phyloP scores from a whole-genome alignment of 768 basidiomycete species.

The Leccinum subgranulosum region DNA sequence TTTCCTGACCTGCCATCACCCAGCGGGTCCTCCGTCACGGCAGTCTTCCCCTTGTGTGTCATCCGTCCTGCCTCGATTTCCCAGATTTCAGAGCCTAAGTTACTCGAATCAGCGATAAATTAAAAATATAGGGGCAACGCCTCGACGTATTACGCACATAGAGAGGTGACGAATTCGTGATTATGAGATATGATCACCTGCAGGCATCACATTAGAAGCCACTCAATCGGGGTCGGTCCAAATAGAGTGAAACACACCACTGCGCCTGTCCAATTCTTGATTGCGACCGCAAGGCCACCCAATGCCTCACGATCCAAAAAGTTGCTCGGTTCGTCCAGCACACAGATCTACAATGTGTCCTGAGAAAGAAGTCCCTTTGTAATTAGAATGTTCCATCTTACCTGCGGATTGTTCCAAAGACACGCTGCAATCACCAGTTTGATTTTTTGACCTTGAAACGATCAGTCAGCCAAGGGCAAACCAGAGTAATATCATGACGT shows the following conservation, averaged over 20 bases:
- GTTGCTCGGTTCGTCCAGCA: slow-evolving; percentile 91
- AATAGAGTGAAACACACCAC: slow-evolving; percentile 47
- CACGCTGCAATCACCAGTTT: slow-evolving; percentile 94
- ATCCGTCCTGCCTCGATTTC: slow-evolving; percentile 83
- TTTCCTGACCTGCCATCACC: slow-evolving; percentile 64
- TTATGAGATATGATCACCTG: slow-evolving; percentile 97
- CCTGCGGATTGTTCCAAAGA: slow-evolving; percentile 94
- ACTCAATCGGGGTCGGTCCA: slow-evolving; percentile 13
- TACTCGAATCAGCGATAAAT: slow-evolving; percentile 15
- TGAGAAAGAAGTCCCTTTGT: slow-evolving; percentile 1
- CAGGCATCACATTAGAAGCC: slow-evolving; percentile 13
- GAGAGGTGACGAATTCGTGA: slow-evolving; percentile 77
- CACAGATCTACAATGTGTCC: slow-evolving; percentile 50
- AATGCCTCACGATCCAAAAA: slow-evolving; percentile 96
- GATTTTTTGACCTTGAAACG: slow-evolving; percentile 82
- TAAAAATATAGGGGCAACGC: slow-evolving; percentile 5
- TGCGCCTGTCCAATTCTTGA: slow-evolving; percentile 92
- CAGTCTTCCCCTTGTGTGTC: slow-evolving; percentile 84
- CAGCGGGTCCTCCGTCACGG: slow-evolving; percentile 82
- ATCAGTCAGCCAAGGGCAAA: slow-evolving; percentile 9
- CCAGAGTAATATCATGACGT: slow-evolving; percentile 7
- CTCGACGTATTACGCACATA: slow-evolving; percentile 53
- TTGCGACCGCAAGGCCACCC: slow-evolving; percentile 92
- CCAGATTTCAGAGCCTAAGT: slow-evolving; percentile 88
- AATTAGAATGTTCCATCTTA: slow-evolving; percentile 1